phyloP scores from a whole-genome alignment of 2,329 filamentous ascomycete species.

The Paracamarosporium sp. region DNA sequence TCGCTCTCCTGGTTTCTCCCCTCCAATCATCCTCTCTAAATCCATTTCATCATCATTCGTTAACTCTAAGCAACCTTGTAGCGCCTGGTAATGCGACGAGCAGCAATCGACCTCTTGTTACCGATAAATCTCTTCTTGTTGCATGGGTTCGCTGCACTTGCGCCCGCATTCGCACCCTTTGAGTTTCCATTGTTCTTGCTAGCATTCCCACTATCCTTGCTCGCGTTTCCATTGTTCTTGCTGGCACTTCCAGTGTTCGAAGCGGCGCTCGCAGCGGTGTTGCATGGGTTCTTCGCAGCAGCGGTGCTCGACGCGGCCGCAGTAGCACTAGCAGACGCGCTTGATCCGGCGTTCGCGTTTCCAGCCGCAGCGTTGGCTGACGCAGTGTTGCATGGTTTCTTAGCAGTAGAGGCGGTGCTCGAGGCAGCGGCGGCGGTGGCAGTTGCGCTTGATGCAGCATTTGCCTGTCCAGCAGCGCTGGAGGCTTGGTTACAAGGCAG shows the following conservation, averaged over 20 bases:
- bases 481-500: no score
- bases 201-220: neutral
- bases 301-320: neutral
- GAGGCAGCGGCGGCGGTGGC: neutral
- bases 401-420: neutral
- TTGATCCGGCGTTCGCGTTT: slow-evolving; percentile 1
- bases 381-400: neutral
- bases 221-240: neutral
- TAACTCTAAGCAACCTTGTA: neutral
- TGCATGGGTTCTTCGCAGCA: neutral
- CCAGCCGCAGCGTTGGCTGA: slow-evolving; percentile 5
- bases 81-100: neutral
- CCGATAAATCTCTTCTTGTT: neutral
- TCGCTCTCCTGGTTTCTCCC: neutral
- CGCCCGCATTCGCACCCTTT: neutral
- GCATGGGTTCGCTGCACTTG: neutral
- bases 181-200: neutral
- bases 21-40: neutral
- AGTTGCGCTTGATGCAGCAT: neutral
- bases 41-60: neutral
- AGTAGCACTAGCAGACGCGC: neutral
- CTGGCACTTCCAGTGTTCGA: neutral
- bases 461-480: no score
- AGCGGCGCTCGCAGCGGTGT: neutral
- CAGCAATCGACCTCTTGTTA: neutral